Conservation (phyloP, 164 flowering plant species). For the Vitis labrusca region DNA sequence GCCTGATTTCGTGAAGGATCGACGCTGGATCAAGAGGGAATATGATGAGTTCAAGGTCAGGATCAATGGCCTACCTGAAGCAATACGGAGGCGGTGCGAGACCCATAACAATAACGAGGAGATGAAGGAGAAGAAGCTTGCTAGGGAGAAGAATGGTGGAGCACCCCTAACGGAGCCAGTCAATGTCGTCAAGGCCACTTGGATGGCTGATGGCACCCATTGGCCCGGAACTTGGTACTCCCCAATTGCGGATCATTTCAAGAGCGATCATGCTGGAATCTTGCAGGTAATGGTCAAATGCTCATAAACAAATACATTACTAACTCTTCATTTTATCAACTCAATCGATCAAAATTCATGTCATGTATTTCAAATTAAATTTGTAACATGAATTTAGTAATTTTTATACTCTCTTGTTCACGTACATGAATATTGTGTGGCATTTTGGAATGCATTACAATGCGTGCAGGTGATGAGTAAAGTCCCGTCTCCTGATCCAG, state of each 20-base stretch:
- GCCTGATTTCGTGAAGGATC: slow-evolving; percentile 71
- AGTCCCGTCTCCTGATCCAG: slow-evolving; percentile 49
- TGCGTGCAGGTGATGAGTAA: slow-evolving; percentile 61
- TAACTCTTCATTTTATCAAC: too few species aligned
- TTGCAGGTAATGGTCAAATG: slow-evolving; percentile 39
- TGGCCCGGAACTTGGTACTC: slow-evolving; percentile 87
- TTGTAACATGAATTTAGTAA: too few species aligned
- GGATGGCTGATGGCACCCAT: slow-evolving; percentile 94
- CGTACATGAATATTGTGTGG: too few species aligned
- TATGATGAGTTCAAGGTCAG: slow-evolving; percentile 86
- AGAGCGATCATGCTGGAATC: slow-evolving; percentile 86
- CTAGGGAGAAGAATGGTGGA: slow-evolving; percentile 41
- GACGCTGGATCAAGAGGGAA: slow-evolving; percentile 78
- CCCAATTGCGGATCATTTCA: slow-evolving; percentile 54
- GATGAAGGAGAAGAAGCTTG: slow-evolving; percentile 41
- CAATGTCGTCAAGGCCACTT: slow-evolving; percentile 54
- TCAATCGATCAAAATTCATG: too few species aligned
- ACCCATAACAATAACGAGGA: slow-evolving; percentile 52
- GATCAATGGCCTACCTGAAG: slow-evolving; percentile 74
- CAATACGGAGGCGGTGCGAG: slow-evolving; percentile 45
- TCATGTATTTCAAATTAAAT: too few species aligned
- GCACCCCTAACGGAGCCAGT: slow-evolving; percentile 31
- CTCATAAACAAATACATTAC: too few species aligned
- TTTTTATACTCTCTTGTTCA: too few species aligned
- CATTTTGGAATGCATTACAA: background rate